Percentiles rank a stretch among this genome's conserved stretches.
These are phyloP conservation scores for Capsella bursapastoris DNA, from an alignment of 345 rosid species.

Conservation along the genomic window DNA sequence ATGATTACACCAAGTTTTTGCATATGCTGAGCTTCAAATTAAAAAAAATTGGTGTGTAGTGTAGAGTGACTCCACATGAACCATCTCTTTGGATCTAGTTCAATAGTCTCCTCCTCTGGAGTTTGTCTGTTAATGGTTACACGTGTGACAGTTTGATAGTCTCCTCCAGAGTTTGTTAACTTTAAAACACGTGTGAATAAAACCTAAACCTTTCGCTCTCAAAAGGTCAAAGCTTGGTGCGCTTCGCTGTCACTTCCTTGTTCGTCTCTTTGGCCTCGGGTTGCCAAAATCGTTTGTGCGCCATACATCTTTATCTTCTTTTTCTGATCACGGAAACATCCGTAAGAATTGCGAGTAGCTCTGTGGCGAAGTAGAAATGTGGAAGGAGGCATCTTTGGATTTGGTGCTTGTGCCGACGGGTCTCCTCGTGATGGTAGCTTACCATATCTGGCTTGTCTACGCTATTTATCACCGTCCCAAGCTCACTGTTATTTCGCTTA, in stretches of 20 bases:
- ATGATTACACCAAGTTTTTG: too few relatives aligned
- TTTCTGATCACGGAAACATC: slow-evolving; percentile 25
- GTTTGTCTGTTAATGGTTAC: slow-evolving; percentile 14
- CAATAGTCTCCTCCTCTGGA: background rate
- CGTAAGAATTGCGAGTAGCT: background rate
- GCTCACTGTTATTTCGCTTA: slow-evolving; percentile 62
- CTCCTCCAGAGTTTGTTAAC: background rate
- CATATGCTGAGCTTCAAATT: too few relatives aligned
- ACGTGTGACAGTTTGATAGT: slow-evolving; percentile 2
- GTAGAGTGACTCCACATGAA: too few relatives aligned
- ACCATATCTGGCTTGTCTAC: slow-evolving; percentile 57
- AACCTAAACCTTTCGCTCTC: background rate
- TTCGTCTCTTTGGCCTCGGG: background rate
- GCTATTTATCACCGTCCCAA: slow-evolving; percentile 45
- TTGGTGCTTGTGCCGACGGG: slow-evolving; percentile 52
- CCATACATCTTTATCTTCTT: background rate
- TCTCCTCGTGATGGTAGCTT: slow-evolving; percentile 45
- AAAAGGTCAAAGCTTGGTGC: background rate
- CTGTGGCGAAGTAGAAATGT: slow-evolving; percentile 21
- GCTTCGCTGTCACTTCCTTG: slow-evolving; percentile 22
- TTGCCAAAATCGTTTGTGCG: background rate
- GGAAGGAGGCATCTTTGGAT: slow-evolving; percentile 51
- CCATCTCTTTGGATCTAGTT: too few relatives aligned
- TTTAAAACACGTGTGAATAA: slow-evolving; percentile 32
- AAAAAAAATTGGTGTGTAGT: too few relatives aligned